These are phyloP conservation scores for Jackrogersella minutella DNA, from an alignment of 495 filamentous ascomycete species.

Conservation along the genomic window DNA sequence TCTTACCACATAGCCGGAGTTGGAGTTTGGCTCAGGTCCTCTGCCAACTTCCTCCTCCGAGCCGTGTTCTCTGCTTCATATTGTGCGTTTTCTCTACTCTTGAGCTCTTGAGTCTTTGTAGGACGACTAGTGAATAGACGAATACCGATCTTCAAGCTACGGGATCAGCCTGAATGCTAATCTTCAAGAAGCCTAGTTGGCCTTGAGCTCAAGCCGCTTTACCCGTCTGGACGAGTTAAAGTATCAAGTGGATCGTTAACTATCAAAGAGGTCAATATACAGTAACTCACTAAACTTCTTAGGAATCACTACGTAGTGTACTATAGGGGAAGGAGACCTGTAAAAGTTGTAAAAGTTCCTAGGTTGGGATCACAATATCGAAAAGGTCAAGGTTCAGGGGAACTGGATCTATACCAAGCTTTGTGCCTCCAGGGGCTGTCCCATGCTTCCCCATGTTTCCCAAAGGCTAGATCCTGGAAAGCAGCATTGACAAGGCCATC, in stretches of 20 bases:
- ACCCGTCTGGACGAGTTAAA: background rate
- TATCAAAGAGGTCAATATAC: background rate
- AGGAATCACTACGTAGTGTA: background rate
- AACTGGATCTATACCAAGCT: constrained; percentile 19
- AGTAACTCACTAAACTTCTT: background rate
- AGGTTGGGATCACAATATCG: constrained; percentile 1
- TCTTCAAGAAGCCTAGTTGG: background rate
- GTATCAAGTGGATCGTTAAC: background rate
- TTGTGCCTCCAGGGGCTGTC: constrained; percentile 5
- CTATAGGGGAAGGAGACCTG: background rate
- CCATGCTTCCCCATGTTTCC: constrained; percentile 22
- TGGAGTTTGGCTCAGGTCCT: constrained; percentile 16
- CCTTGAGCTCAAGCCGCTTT: background rate
- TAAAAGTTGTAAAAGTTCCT: constrained; percentile 1
- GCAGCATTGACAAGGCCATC: constrained; percentile 14
- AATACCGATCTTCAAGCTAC: background rate
- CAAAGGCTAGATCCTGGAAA: constrained; percentile 30
- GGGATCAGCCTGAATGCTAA: constrained; percentile 3
- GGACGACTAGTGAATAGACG: background rate
- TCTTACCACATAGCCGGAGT: background rate
- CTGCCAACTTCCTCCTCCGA: background rate
- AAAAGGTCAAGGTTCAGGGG: constrained; percentile 17
- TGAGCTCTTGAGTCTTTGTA: background rate
- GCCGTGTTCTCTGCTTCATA: constrained; percentile 8
- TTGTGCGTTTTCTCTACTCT: background rate